Base-by-base conservation (phyloP, 2,329 filamentous ascomycete species). In the Keithomyces neogunnii region DNA sequence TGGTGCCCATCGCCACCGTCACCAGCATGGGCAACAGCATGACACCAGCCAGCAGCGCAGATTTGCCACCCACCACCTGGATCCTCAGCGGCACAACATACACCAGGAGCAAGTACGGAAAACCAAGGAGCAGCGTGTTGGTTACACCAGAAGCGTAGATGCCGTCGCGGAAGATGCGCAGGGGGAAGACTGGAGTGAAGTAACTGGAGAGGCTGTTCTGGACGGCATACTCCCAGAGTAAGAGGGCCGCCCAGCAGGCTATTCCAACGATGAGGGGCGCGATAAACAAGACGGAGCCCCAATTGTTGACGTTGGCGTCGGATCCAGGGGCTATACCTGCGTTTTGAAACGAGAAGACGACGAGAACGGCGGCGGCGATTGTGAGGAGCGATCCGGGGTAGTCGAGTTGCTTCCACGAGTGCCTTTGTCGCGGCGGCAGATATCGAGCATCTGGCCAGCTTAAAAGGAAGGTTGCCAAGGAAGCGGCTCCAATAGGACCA, bases 321-420 rank as follows among this genome's bases (percentile, higher is more conserved):
- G 11, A 2, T 5, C 2, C 26, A 10, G 35, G 9, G 26, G 45
- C 28, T 1, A 60, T 59, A 0, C 73, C 73, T 3, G 71, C 71
- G 55, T 74, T 74, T 57, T 84, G 78, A 51, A 84, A 81, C 2
- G 80, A 68, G 56, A 81, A 82, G 0, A 82, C 76, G 4, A 82
- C 68, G 2, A 82, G 69, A 0, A 79, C 73, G 0, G 78, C 73
- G 1, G 77, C 73, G 3, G 73, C 66, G 7, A 83, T 70, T 10
- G 81, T 64, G 28, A 83, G 66, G n/a, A 76, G 55, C 0, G 76
- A 76, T 9, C 80, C 79, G 3, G 76, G 42, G 49, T 75, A 70
- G 56, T 84, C 80, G 39, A 83, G 66, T 44, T 77, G 69, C 32
- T 62, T 71, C 74, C 74, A 79, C 3, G 68, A 62, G 35, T 70